Base-by-base conservation (phyloP, 345 rosid species). In the Syzygium grande region DNA sequence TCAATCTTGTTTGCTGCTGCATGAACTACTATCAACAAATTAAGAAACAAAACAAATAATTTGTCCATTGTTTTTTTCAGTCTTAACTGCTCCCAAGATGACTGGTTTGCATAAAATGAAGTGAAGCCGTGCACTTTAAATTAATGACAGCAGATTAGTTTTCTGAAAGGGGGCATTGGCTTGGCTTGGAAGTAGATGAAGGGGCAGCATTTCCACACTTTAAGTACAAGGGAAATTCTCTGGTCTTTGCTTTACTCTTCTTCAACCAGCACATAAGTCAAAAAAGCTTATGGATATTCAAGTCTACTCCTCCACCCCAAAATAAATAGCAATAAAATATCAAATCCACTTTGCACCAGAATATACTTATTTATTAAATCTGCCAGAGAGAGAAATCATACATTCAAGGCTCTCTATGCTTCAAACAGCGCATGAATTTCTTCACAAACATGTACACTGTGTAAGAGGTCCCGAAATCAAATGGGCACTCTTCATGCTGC, bases 181-280 rank as follows among this genome's bases (percentile, higher is more conserved):
- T 98, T 98, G 92, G 95, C 99, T 98, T 98, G 94, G 92, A 98
- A 98, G 99, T 91, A 92, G 88, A 95, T 93, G 94, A 94, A 95
- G 92, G 89, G 90, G 90, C 92, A 88, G 88, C 92, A 91, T 93
- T 93, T 92, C 93, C 51, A 92, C 92, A 88, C 99, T 96, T 98
- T 85, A 96, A 96, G 99, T 92, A 91, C 95, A 96, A 97, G 99
- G 91, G 91, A 98, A 89, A 89, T 86, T 84, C 86, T 91, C 90
- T 92, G 87, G 91, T 90, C 92, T 91, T 96, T 95, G 99, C 99
- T 97, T 96, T 85, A 54, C 61, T 52, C 86, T 84, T 97, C 97
- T 91, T 93, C 92, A 93, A 92, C 92, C 89, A 93, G 65, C 87
- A 88, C 46, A 17, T 22, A 85, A 56, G 83, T 92, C 91, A 89